Conservation (phyloP, 108 stramenopile species). For the Schizochytrium sp. region DNA sequence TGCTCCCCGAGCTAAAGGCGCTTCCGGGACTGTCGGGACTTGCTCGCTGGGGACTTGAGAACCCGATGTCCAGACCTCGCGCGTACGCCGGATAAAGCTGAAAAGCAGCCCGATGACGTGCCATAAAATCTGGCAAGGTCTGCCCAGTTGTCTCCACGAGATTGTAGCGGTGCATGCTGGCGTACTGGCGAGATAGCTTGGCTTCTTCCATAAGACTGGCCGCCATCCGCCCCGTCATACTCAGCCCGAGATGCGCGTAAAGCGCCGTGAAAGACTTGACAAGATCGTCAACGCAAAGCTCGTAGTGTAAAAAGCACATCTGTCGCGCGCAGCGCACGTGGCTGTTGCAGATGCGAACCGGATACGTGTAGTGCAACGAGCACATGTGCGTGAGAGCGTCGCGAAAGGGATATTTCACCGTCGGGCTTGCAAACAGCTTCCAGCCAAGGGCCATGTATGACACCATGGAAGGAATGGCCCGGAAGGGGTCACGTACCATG, state of each 20-base stretch:
- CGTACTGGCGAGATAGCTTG: neutral
- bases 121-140: neutral
- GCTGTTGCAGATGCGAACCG: neutral
- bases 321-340: neutral
- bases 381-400: neutral
- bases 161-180: neutral
- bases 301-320: constrained; percentile 10
- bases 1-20: too few species aligned
- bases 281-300: neutral
- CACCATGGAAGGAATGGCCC: constrained; percentile 26
- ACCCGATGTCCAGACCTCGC: neutral
- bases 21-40: neutral
- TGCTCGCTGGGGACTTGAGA: neutral
- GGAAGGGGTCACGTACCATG: constrained; percentile 20
- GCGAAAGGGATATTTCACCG: neutral
- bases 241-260: neutral
- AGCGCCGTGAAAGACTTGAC: constrained; percentile 7
- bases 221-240: neutral
- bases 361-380: constrained; percentile 8
- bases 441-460: constrained; percentile 6
- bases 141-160: neutral
- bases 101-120: neutral
- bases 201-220: neutral
- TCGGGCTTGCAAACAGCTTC: neutral
- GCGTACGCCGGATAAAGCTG: neutral